Base-by-base conservation (phyloP, 148 eudicot genomes). In the Vaccinium corymbosum region DNA sequence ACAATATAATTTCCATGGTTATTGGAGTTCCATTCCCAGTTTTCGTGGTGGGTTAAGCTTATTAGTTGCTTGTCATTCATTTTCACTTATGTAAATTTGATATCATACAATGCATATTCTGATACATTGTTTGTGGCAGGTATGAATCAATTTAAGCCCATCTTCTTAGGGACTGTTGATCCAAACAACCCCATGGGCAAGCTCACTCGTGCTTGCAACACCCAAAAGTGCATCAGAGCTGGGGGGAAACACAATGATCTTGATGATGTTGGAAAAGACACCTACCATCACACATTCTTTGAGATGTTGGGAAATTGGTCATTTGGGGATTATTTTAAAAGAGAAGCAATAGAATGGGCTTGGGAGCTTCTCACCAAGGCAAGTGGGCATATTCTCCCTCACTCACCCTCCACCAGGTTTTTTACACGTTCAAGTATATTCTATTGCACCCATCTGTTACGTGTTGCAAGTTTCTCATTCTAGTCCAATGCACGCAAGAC, bases 291-390 rank as follows among this genome's bases (percentile, higher is more conserved):
- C 80, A 97, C 99, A 27, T 97, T 95, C 88, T 97, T 97, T 76
- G 99, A 97, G 85, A 97, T 97, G 99, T 95, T 97, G 78, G 99
- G 99, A 79, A 97, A 97, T 87, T 97, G 99, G 99, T 94, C 98
- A 1, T 97, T 97, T 81, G 99, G 99, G 62, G 92, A 97, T 84
- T 97, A 97, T 84, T 97, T 97, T 70, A 97, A 97, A 90, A 84
- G 83, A 15, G 98, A 97, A 86, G 99, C 98, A 51, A 95, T 97
- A 85, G 89, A 81, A 85, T 97, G 93, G 93, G 99, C 99, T 19
- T 95, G 96, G 98, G 99, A 97, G 83, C 95, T 97, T 82, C 91
- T 97, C 25, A 97, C 98, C 57, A 78, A 91, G 96, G 99, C 86
- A 88, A 88, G 85, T 80, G 25, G 80, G 17, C 35, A 19, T 25